These are phyloP conservation scores for Saxophila tyrrhenica DNA, from an alignment of 495 filamentous ascomycete genomes.

Conservation along the genomic window DNA sequence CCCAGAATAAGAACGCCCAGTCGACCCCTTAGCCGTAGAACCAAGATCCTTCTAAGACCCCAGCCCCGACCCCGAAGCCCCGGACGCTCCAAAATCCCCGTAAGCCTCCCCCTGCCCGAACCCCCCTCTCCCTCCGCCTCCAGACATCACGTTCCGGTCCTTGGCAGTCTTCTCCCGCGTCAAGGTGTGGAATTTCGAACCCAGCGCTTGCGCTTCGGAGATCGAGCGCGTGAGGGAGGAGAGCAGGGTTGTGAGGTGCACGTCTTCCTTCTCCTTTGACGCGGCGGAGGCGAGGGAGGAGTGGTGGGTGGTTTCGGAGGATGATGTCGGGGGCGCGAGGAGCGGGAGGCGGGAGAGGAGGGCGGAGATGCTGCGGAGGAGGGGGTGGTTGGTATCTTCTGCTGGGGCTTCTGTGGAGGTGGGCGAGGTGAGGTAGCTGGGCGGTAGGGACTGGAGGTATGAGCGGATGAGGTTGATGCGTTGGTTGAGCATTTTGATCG, in stretches of 20 bases:
- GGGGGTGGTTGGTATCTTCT: slow-evolving; percentile 31
- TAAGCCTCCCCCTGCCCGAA: slow-evolving; percentile 1
- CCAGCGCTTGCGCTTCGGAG: slow-evolving; percentile 53
- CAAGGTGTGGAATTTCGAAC: slow-evolving; percentile 59
- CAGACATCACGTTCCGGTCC: background rate
- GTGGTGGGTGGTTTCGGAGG: slow-evolving; percentile 3
- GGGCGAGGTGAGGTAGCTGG: slow-evolving; percentile 42
- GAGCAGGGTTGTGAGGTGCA: slow-evolving; percentile 60
- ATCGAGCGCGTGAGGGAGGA: slow-evolving; percentile 56
- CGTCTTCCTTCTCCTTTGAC: slow-evolving; percentile 38
- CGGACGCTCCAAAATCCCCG: background rate
- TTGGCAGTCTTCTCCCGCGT: slow-evolving; percentile 35
- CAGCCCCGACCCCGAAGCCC: background rate
- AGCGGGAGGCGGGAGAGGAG: slow-evolving; percentile 45
- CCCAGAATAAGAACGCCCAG: too few species aligned
- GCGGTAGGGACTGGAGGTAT: slow-evolving; percentile 66
- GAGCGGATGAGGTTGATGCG: slow-evolving; percentile 70
- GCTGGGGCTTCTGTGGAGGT: slow-evolving; percentile 18
- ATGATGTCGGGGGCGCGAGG: slow-evolving; percentile 27
- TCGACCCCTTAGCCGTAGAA: too few species aligned
- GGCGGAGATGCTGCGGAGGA: slow-evolving; percentile 48
- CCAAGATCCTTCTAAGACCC: too few species aligned
- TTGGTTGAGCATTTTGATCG: slow-evolving; percentile 78
- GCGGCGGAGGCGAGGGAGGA: slow-evolving; percentile 12
- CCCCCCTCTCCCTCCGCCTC: slow-evolving; percentile 2